phyloP scores from a whole-genome alignment of 768 basidiomycete species.

The Macrolepiota albuminosa region DNA sequence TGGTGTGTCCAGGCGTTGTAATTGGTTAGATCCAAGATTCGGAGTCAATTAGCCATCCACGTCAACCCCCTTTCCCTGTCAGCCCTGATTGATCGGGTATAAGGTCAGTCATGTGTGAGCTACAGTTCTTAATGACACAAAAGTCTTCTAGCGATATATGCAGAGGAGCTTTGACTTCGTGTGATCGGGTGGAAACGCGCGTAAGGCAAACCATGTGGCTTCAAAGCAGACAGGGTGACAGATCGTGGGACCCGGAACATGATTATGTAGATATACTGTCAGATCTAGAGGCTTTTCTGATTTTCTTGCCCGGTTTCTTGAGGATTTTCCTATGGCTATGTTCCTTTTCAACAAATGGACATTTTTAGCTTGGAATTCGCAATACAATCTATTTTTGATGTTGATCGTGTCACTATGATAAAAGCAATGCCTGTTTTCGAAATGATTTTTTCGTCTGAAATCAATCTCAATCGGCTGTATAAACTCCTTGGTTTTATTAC shows the following conservation, averaged over 20 bases:
- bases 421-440: neutral
- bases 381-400: neutral
- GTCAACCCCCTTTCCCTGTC: neutral
- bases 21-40: neutral
- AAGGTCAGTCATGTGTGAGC: neutral
- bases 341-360: no score
- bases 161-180: neutral
- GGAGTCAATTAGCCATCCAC: no score
- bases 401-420: neutral
- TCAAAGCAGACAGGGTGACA: neutral
- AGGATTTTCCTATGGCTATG: no score
- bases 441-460: neutral
- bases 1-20: neutral
- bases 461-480: neutral
- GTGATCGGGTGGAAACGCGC: neutral
- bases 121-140: neutral
- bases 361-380: no score
- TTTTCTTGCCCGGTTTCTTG: no score
- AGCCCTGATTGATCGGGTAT: neutral
- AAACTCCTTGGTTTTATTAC: neutral
- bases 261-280: no score
- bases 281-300: no score
- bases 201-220: neutral
- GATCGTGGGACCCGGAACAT: no score
- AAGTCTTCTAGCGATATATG: neutral